A percentile compares a stretch with the other conserved stretches of the same genome.
These are phyloP conservation scores for Russula sp. DNA, from an alignment of 768 basidiomycete species.

Conservation along the genomic window DNA sequence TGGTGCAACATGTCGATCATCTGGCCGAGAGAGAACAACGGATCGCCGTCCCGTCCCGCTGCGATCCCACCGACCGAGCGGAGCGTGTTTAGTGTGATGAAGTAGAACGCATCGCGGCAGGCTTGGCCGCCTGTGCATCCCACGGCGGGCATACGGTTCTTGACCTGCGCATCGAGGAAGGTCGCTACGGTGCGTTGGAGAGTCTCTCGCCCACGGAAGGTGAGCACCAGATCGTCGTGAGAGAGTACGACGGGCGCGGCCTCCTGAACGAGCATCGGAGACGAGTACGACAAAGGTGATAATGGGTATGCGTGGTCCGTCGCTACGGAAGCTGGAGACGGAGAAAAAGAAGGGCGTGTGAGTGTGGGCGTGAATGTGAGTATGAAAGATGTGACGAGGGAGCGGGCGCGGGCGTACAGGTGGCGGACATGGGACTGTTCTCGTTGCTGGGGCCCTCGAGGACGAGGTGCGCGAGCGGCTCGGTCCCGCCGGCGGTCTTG, in stretches of 20 bases:
- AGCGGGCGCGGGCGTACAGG: conserved; percentile 13
- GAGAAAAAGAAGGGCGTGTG: background rate
- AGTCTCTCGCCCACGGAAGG: conserved; percentile 61
- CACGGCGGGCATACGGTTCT: conserved; percentile 46
- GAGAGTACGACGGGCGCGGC: conserved; percentile 35
- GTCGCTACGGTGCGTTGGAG: conserved; percentile 59
- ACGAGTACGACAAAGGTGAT: conserved; percentile 14
- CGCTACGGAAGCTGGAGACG: background rate
- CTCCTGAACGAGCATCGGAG: conserved; percentile 21
- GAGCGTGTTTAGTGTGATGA: conserved; percentile 68
- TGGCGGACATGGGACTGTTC: conserved; percentile 2
- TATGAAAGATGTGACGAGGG: conserved; percentile 6
- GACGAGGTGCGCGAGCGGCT: conserved; percentile 33
- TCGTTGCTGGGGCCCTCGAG: conserved; percentile 12
- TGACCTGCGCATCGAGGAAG: conserved; percentile 58
- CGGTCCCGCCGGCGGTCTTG: conserved; percentile 58
- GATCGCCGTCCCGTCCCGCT: conserved; percentile 69
- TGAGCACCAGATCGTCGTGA: conserved; percentile 40
- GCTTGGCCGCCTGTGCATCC: conserved; percentile 44
- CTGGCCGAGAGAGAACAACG: conserved; percentile 64
- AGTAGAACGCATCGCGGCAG: conserved; percentile 74
- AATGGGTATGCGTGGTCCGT: background rate
- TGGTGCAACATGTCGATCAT: conserved; percentile 69
- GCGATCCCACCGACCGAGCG: conserved; percentile 71
- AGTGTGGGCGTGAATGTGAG: background rate